phyloP scores from a whole-genome alignment of 2,329 filamentous ascomycete species.

The Pseudocercospora fuligena region DNA sequence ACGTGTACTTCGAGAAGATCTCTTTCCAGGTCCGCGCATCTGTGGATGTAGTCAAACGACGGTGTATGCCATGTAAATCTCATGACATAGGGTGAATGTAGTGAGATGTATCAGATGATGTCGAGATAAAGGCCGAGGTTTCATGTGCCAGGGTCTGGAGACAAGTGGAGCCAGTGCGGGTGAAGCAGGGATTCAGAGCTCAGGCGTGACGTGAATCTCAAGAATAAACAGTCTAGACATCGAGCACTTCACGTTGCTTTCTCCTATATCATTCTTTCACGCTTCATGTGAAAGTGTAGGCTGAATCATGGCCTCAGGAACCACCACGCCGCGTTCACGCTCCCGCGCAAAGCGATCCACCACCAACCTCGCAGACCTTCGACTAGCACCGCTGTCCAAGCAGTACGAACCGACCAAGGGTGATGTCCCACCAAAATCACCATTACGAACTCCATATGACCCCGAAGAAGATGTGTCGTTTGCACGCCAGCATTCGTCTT shows the following conservation, averaged over 20 bases:
- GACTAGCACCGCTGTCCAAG: constrained; percentile 62
- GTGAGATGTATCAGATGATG: not conserved
- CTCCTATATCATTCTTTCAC: not conserved
- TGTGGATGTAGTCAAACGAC: too few relatives aligned
- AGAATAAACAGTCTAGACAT: not conserved
- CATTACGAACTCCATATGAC: constrained; percentile 27
- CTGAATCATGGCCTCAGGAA: constrained; percentile 22
- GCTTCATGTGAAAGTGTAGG: not conserved
- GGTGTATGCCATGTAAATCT: too few relatives aligned
- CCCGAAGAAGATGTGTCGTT: constrained; percentile 33
- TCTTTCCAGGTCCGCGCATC: too few relatives aligned
- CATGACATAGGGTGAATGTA: too few relatives aligned
- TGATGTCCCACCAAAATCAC: constrained; percentile 38
- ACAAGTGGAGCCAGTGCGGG: not conserved
- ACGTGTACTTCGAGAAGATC: too few relatives aligned
- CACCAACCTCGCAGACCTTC: constrained; percentile 63
- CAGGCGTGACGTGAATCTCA: not conserved
- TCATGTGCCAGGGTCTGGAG: not conserved
- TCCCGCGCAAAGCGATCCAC: constrained; percentile 57
- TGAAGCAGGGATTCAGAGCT: constrained; percentile 1
- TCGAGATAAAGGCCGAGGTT: not conserved
- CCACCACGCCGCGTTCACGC: constrained; percentile 33
- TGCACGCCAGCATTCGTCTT: constrained; percentile 46
- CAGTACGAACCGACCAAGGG: constrained; percentile 44
- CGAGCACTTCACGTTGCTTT: not conserved